A percentile compares a stretch with the other conserved stretches of the same genome.
These are phyloP conservation scores for Lichtheimia ramosa DNA, from an alignment of 371 early-diverging fungal genomes.

Conservation along the genomic window DNA sequence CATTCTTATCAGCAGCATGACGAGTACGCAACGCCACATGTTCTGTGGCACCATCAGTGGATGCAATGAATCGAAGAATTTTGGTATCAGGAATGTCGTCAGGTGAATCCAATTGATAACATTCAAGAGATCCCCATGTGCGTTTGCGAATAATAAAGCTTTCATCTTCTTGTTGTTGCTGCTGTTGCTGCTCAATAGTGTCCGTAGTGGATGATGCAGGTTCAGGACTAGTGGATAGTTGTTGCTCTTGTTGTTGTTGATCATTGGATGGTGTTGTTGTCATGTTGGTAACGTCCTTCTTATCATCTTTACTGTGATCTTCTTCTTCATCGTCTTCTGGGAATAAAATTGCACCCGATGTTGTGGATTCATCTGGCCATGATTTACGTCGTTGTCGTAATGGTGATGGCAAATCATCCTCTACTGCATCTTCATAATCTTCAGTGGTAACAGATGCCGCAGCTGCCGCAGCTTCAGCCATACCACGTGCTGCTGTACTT, in stretches of 20 bases:
- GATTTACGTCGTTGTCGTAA: constrained; percentile 16
- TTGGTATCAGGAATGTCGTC: constrained; percentile 35
- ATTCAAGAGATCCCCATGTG: constrained; percentile 24
- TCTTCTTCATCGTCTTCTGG: constrained; percentile 3
- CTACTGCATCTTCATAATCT: constrained; percentile 4
- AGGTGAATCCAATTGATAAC: constrained; percentile 33
- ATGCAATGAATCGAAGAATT: constrained; percentile 33
- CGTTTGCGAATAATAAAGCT: constrained; percentile 19
- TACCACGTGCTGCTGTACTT: constrained; percentile 12
- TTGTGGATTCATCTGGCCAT: constrained; percentile 20
- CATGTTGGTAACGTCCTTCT: constrained; percentile 1
- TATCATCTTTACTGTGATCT: neutral
- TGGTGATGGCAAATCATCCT: neutral
- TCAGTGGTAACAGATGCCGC: constrained; percentile 12
- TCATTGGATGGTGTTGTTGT: constrained; percentile 2
- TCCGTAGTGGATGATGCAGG: too few relatives aligned
- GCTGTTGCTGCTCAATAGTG: too few relatives aligned
- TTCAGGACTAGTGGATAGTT: neutral
- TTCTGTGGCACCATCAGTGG: constrained; percentile 33
- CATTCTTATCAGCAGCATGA: constrained; percentile 17
- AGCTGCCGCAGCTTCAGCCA: constrained; percentile 32
- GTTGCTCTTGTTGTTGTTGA: constrained; percentile 1
- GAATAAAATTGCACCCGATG: constrained; percentile 6
- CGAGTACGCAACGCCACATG: constrained; percentile 32
- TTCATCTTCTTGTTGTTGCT: constrained; percentile 3